Evolutionary conservation across 352 stramenopile species (phyloP).

Genomic region (Globisporangium spiculum): DNA sequence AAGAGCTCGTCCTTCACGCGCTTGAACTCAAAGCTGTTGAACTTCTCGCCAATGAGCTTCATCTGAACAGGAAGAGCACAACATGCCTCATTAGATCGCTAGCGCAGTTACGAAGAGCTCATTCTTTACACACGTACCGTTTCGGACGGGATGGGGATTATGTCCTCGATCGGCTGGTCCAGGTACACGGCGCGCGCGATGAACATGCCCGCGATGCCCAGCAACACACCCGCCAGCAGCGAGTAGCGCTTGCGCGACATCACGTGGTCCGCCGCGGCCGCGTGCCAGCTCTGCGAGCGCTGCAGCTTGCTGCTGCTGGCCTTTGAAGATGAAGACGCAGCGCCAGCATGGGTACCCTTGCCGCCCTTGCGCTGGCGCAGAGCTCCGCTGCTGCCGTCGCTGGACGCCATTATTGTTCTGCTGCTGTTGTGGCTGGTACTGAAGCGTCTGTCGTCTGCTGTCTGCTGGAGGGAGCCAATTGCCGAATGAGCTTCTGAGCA

Average conservation of each 20-base stretch:
- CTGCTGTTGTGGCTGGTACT: neutral
- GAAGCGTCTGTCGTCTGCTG: neutral
- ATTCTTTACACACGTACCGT: slow-evolving; percentile 18
- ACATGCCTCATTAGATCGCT: neutral
- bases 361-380: slow-evolving; percentile 27
- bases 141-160: slow-evolving; percentile 37
- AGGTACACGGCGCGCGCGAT: slow-evolving; percentile 45
- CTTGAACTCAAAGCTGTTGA: slow-evolving; percentile 59
- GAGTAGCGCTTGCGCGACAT: slow-evolving; percentile 67
- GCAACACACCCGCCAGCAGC: slow-evolving; percentile 51
- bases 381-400: slow-evolving; percentile 1
- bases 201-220: slow-evolving; percentile 55
- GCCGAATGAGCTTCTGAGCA: slow-evolving; percentile 1
- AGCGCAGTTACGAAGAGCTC: neutral
- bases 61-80: slow-evolving; percentile 24
- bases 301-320: slow-evolving; percentile 15
- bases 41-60: slow-evolving; percentile 50
- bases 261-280: slow-evolving; percentile 48
- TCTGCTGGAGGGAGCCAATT: neutral
- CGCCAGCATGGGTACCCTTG: neutral
- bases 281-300: slow-evolving; percentile 58
- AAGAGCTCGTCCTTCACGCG: slow-evolving; percentile 71
- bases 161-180: slow-evolving; percentile 39
- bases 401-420: neutral
- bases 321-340: slow-evolving; percentile 3